A percentile compares a stretch with the other conserved stretches of the same genome.
Conservation (phyloP, 2,329 filamentous ascomycete species). For the Epichloe amarillans region DNA sequence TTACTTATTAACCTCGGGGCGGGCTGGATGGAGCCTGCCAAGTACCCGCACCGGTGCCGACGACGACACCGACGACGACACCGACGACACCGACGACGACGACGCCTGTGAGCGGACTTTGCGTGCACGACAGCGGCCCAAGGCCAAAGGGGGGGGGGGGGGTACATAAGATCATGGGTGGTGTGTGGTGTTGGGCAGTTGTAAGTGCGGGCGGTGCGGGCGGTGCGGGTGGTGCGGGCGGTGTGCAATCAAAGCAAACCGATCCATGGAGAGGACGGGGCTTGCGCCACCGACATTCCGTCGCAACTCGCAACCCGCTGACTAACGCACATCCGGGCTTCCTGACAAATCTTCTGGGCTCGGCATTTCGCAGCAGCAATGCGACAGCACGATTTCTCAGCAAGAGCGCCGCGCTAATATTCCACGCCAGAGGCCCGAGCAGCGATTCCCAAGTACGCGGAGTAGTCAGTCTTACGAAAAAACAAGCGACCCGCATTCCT, state of each 20-base stretch:
- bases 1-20: constrained; percentile 4
- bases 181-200: neutral
- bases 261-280: neutral
- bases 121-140: constrained; percentile 11
- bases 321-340: constrained; percentile 5
- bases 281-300: constrained; percentile 6
- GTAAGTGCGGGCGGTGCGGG: neutral
- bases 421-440: no score
- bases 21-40: constrained; percentile 7
- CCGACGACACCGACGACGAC: constrained; percentile 9
- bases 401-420: no score
- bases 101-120: constrained; percentile 19
- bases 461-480: no score
- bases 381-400: no score
- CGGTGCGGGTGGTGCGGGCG: neutral
- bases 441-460: neutral
- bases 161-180: neutral
- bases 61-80: constrained; percentile 9
- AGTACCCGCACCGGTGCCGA: constrained; percentile 6
- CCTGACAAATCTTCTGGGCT: no score
- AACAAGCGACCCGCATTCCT: neutral
- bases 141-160: constrained; percentile 3
- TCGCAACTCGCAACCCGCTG: constrained; percentile 7
- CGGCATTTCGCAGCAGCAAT: no score
- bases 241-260: neutral